Base-by-base conservation (phyloP, 2,329 filamentous ascomycete genomes). In the Aspergillus felis region DNA sequence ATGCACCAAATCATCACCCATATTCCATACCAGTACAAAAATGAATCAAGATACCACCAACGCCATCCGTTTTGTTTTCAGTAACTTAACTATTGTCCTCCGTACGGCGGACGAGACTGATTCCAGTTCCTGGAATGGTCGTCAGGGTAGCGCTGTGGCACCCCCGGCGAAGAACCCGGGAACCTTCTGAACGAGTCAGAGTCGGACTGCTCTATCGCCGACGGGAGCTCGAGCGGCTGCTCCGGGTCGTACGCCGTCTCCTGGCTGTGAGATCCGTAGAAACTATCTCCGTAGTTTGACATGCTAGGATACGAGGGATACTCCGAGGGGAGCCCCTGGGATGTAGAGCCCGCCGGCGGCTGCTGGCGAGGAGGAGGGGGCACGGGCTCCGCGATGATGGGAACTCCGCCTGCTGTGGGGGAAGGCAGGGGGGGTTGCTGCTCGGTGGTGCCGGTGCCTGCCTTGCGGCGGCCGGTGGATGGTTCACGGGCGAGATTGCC, bases 381-480 rank as follows among this genome's bases (percentile, higher is more conserved):
- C 3, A 65, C 58, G 1, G 70, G 68, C 3, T 62, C 61, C 9
- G 60, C 55, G 10, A 71, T 64, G 14, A 71, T 66, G 12, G 67
- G 65, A 7, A 72, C 65, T 22, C 62, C 62, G 51, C 63, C 24
- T 12, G 44, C 22, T 4, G 44, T 25, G 44, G 44, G 10, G 5
- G 44, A 17, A 22, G 60, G 20, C 47, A 60, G 52, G 28, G 58
- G 51, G 25, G 41, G 53, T 14, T 57, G 60, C 3, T 57, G 60
- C 3, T 47, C 44, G 9, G 5, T 47, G 42, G 54, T 62, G 22
- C 57, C 63, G 4, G 57, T 53, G 27, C 64, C 68, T 47, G 65
- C 61, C 56, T 70, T 74, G 42, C 76, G 74, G 48, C 74, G 72
- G 29, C 76, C 75, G 3, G 71, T 75, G 2, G 75, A 78, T 1